A percentile compares a stretch with the other conserved stretches of the same genome.
Conservation (phyloP, 1,284 basidiomycete genomes). For the Wallemia mellicola region DNA sequence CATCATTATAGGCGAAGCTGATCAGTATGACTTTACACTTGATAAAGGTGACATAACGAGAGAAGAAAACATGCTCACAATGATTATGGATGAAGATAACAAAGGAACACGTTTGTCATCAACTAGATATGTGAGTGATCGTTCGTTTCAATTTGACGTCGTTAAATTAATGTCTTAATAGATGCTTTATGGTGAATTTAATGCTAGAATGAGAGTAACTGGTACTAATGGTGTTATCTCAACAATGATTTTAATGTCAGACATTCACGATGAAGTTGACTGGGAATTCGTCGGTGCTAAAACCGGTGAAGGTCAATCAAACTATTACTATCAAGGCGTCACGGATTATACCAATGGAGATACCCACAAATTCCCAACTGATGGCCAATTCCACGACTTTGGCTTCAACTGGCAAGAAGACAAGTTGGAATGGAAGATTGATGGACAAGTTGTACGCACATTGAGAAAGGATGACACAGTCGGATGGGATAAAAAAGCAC, state of each 20-base stretch:
- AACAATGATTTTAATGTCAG: conserved; percentile 57
- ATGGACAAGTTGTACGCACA: conserved; percentile 30
- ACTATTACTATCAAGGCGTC: conserved; percentile 20
- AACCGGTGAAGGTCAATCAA: conserved; percentile 36
- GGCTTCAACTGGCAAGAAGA: conserved; percentile 22
- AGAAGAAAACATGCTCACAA: conserved; percentile 28
- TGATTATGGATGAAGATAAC: conserved; percentile 32
- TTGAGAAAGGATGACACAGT: conserved; percentile 29
- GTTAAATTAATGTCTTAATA: too few species aligned
- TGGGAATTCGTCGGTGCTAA: conserved; percentile 10
- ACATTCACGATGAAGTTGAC: conserved; percentile 25
- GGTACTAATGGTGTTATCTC: conserved; percentile 41
- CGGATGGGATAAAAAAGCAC: neutral
- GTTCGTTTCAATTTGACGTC: too few species aligned
- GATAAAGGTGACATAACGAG: conserved; percentile 33
- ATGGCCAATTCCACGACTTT: conserved; percentile 38
- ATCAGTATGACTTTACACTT: conserved; percentile 27
- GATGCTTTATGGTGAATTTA: conserved; percentile 46
- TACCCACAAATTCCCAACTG: conserved; percentile 23
- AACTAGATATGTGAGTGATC: too few species aligned
- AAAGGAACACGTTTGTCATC: conserved; percentile 45
- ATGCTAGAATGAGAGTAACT: conserved; percentile 26
- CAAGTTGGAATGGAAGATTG: conserved; percentile 31
- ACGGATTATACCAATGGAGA: conserved; percentile 9
- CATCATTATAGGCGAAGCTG: too few species aligned